Evolutionary conservation across 1,284 basidiomycete species (phyloP), one percentile per base, ranked within the genome.

Genomic region (Microbotryum intermedium): DNA sequence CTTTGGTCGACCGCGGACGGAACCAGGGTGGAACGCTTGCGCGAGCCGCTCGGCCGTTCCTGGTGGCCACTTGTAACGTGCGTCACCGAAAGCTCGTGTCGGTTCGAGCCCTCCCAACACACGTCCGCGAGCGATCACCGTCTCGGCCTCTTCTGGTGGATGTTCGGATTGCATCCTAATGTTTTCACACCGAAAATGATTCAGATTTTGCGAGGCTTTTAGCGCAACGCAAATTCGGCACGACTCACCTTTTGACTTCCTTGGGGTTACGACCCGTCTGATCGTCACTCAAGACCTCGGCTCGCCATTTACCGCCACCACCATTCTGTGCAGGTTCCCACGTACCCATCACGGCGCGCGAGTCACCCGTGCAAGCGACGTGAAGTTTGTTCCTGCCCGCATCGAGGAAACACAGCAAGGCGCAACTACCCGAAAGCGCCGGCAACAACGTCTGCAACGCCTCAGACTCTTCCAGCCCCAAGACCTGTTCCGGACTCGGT

Each of bases 81-180:
- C 87, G 76, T 97, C 95, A 59, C 93, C 93, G 50, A 68, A 68
- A 13, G 66, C 66, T 45, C 95, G 82, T 28, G 88, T 87, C 25
- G 95, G 95, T 74, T 98, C 92, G 16, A 99, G 80, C 2, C 92
- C 89, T 39, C 95, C 95, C 55, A 97, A 81, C 34, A 97, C 82
- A 52, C 92, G 84, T 6, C 92, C 95, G 45, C 86, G 81, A 66
- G 82, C 81, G 70, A 98, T 87, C 44, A 97, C 92, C 49, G 83
- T 81, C 59, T 84, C 80, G 34, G 82, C 81, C 75, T 98, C 93
- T 29, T 84, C 83, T 46, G 79, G 72, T 2, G 92, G 92, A 72
- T 99, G 95, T 74, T 98, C 93, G 6, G 83, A 83, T 69, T 83
- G 85, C 67, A 99, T 84, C 60, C 95, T 92, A 67, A 10, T 47